Percentiles rank a stretch among this genome's conserved stretches.
Conservation (phyloP, 2,329 filamentous ascomycete genomes). For the Microsporum audouinii region DNA sequence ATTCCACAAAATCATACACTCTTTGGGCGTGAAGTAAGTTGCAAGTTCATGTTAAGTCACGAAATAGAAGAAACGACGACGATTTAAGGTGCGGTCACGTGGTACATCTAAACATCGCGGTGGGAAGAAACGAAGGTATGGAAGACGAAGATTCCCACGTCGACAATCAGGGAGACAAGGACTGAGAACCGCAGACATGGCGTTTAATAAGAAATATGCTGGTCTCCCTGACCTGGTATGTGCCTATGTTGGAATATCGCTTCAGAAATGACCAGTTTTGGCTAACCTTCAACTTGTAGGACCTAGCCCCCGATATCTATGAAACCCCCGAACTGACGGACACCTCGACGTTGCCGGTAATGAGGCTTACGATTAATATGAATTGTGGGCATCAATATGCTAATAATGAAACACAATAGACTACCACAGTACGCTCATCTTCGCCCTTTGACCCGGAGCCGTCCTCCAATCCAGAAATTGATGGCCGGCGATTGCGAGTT, state of each 20-base stretch:
- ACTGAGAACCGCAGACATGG: conserved; percentile 40
- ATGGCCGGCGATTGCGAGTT: conserved; percentile 62
- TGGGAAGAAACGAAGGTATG: background rate
- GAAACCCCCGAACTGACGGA: conserved; percentile 90
- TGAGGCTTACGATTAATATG: background rate
- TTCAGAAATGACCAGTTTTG: background rate
- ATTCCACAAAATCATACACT: background rate
- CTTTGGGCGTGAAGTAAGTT: background rate
- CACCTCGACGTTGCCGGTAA: conserved; percentile 69
- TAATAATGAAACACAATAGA: conserved; percentile 28
- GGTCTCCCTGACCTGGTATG: conserved; percentile 65
- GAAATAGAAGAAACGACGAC: background rate
- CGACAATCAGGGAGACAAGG: conserved; percentile 11
- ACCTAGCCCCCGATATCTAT: conserved; percentile 88
- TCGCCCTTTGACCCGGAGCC: conserved; percentile 48
- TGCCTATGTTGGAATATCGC: background rate
- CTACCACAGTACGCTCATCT: conserved; percentile 45
- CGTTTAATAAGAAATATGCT: conserved; percentile 70
- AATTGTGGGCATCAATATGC: background rate
- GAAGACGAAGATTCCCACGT: background rate
- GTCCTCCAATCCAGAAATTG: conserved; percentile 49
- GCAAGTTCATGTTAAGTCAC: background rate
- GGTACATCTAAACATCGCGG: background rate
- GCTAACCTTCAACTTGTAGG: conserved; percentile 39
- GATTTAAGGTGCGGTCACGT: background rate